Percentiles rank a stretch among this genome's conserved stretches.
Evolutionary conservation across 352 stramenopile species (phyloP).

Genomic region (Bremia lactucae): DNA sequence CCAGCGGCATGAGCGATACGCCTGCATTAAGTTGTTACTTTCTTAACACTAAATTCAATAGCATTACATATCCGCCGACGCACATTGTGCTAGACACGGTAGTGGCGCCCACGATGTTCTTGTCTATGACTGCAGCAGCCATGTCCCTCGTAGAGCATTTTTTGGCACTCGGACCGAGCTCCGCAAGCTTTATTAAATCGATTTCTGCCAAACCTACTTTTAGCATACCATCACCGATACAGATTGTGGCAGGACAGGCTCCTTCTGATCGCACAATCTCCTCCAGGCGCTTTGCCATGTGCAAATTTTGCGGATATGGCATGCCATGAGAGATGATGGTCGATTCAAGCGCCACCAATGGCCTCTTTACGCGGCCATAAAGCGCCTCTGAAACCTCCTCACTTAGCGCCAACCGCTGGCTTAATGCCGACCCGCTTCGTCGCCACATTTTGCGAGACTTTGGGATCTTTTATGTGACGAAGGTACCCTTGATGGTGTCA

Average conservation of each 20-base stretch:
- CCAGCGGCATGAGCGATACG: slow-evolving; percentile 87
- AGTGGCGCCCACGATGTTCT: slow-evolving; percentile 80
- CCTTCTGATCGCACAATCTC: slow-evolving; percentile 78
- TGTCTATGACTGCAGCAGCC: slow-evolving; percentile 56
- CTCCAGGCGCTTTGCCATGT: slow-evolving; percentile 89
- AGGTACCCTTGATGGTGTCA: neutral
- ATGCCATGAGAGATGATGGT: slow-evolving; percentile 99
- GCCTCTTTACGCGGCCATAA: slow-evolving; percentile 27
- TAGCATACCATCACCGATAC: slow-evolving; percentile 88
- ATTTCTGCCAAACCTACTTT: slow-evolving; percentile 54
- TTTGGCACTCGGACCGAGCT: slow-evolving; percentile 46
- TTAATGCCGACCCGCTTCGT: slow-evolving; percentile 27
- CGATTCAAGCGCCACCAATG: slow-evolving; percentile 94
- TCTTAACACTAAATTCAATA: neutral
- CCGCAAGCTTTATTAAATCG: slow-evolving; percentile 49
- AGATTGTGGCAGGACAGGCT: slow-evolving; percentile 92
- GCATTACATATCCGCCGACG: too few species aligned
- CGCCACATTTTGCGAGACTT: slow-evolving; percentile 33
- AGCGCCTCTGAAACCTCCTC: slow-evolving; percentile 46
- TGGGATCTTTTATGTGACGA: neutral
- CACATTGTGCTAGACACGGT: slow-evolving; percentile 96
- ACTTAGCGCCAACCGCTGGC: slow-evolving; percentile 32
- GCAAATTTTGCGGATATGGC: slow-evolving; percentile 95
- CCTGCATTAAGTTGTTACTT: slow-evolving; percentile 21
- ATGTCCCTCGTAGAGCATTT: slow-evolving; percentile 84